phyloP scores from a whole-genome alignment of 495 filamentous ascomycete species.

The Lasiosphaeris hirsuta region DNA sequence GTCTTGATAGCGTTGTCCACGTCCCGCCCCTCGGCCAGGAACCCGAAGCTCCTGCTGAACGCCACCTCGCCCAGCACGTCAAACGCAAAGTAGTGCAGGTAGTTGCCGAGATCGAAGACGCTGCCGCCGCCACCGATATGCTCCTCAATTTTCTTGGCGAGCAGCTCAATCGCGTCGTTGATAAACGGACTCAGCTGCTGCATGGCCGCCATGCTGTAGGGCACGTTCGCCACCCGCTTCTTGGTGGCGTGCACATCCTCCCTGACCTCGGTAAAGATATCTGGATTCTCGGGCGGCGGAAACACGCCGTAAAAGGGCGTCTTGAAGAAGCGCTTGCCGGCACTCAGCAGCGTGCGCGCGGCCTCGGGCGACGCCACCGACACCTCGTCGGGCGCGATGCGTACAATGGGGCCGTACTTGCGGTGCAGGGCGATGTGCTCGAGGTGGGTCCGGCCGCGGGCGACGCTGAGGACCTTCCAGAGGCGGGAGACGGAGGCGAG shows the following conservation, averaged over 20 bases:
- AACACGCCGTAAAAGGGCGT: constrained; percentile 55
- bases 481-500: constrained; percentile 46
- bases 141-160: constrained; percentile 39
- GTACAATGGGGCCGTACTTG: constrained; percentile 55
- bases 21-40: constrained; percentile 55
- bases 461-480: constrained; percentile 42
- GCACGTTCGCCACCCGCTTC: constrained; percentile 53
- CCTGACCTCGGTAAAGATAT: constrained; percentile 55
- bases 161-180: constrained; percentile 45
- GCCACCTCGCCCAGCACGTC: constrained; percentile 62
- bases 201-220: constrained; percentile 54
- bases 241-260: constrained; percentile 54
- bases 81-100: constrained; percentile 54
- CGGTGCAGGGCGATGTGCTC: constrained; percentile 47
- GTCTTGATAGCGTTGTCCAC: constrained; percentile 53
- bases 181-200: constrained; percentile 46
- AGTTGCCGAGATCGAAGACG: constrained; percentile 47
- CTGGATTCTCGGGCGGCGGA: constrained; percentile 55
- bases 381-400: constrained; percentile 55
- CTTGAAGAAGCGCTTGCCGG: constrained; percentile 55
- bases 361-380: constrained; percentile 50
- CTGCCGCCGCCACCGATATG: constrained; percentile 15
- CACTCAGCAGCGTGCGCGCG: constrained; percentile 44
- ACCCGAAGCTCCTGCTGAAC: constrained; percentile 62
- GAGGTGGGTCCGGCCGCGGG: constrained; percentile 39